Base-by-base conservation (phyloP, 352 stramenopile species). In the Pythium utonaiense region DNA sequence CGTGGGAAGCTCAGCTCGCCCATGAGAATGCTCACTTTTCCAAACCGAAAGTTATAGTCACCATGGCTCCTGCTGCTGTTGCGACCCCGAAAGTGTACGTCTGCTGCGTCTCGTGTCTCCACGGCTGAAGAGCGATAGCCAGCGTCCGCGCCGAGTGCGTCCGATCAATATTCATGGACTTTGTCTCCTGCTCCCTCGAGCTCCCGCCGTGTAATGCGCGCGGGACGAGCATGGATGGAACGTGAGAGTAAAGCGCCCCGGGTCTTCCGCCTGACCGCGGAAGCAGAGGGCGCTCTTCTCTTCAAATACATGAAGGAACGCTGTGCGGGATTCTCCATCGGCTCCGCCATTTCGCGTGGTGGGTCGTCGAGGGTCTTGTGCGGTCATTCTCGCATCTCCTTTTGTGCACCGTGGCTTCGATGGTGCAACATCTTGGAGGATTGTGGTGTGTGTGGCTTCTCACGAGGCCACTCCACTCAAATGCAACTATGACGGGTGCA, bases 401-500 rank as follows among this genome's bases (percentile, higher is more conserved):
- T 67, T 77, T 93, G 83, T 93, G 81, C 74, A 66, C 49, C 36
- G 38, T 24, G 54, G 17, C 28, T 47, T 47, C 40, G 63, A 44
- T 50, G 50, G 28, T 53, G 75, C 81, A 91, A 57, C 81, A 91
- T 78, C 62, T 78, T 62, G 82, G 81, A 93, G 84, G 81, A 93
- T 74, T 52, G 47, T 93, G 84, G 80, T 89, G 84, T 74, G 83
- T 93, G 84, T 93, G 75, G 52, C 38, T 55, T 59, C 40, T 33
- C 14, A 65, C 44, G 40, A 52, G 40, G 60, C 74, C 65, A 93
- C 84, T 93, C 84, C 81, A 87, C 78, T 93, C 1, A 93, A 93
- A 93, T 88, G 6, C 60, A 93, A 77, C 74, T 86, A 79, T 93
- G 83, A 93, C 83, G 83, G 83, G 83, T 90, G 81, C 82, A 67